These are phyloP conservation scores for Aegle marmelos DNA, from an alignment of 345 rosid genomes.

Conservation along the genomic window DNA sequence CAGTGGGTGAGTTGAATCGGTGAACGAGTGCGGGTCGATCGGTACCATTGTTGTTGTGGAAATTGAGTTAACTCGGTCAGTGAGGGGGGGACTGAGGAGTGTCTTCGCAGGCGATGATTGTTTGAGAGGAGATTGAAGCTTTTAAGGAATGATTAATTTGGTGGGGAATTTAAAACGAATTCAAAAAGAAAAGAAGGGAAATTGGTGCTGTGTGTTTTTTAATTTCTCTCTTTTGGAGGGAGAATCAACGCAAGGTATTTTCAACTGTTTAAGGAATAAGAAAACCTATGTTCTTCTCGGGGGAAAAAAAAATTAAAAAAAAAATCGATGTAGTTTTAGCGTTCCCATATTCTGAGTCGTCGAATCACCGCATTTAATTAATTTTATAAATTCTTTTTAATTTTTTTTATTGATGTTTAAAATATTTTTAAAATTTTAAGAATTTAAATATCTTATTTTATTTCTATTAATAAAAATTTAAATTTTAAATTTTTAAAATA, in stretches of 20 bases:
- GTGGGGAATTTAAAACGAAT: neutral
- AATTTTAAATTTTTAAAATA: too few species aligned
- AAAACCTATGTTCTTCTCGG: too few species aligned
- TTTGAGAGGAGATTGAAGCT: neutral
- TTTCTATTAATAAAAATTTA: too few species aligned
- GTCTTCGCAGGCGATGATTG: neutral
- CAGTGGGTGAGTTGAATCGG: slow-evolving; percentile 65
- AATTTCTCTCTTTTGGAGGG: neutral
- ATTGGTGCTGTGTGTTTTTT: neutral
- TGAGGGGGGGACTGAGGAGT: neutral
- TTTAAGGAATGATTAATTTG: neutral
- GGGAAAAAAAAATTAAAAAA: too few species aligned
- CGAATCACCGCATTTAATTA: too few species aligned
- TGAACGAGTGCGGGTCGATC: slow-evolving; percentile 83
- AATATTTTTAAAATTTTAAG: too few species aligned
- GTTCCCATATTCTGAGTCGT: too few species aligned
- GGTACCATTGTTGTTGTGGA: slow-evolving; percentile 51
- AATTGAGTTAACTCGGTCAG: neutral
- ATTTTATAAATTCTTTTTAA: too few species aligned
- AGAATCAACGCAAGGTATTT: neutral
- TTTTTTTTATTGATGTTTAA: too few species aligned
- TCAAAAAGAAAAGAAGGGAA: neutral
- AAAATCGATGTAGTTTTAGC: too few species aligned
- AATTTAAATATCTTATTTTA: rapidly evolving
- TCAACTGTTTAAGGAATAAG: neutral